Percentiles rank a stretch among this genome's conserved stretches.
These are phyloP conservation scores for Lentinula boryana DNA, from an alignment of 768 basidiomycete species.

Conservation along the genomic window DNA sequence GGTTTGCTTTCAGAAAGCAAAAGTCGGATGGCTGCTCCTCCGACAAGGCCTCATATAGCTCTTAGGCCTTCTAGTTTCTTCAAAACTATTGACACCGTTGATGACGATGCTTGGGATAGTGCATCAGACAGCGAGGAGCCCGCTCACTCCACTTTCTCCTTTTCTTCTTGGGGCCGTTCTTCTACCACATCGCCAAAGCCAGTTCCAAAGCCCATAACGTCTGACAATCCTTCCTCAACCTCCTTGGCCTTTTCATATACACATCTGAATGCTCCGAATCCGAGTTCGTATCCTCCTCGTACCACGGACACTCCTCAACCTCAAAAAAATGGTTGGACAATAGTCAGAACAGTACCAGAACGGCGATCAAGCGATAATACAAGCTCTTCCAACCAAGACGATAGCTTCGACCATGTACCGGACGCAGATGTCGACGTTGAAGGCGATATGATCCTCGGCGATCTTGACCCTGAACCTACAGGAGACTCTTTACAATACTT, in stretches of 20 bases:
- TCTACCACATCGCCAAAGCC: constrained; percentile 45
- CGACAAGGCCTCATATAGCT: constrained; percentile 68
- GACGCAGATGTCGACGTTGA: constrained; percentile 52
- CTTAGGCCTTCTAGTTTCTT: constrained; percentile 48
- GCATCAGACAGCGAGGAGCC: constrained; percentile 73
- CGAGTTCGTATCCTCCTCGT: constrained; percentile 68
- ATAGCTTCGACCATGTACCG: constrained; percentile 10
- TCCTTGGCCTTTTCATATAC: constrained; percentile 79
- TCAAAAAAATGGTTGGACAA: constrained; percentile 70
- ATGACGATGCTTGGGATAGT: constrained; percentile 86
- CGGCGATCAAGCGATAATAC: constrained; percentile 5
- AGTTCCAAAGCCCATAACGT: constrained; percentile 43
- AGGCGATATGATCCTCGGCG: constrained; percentile 70
- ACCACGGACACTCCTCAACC: constrained; percentile 30
- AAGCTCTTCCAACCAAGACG: constrained; percentile 5
- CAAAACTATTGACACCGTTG: constrained; percentile 58
- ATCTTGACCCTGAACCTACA: constrained; percentile 55
- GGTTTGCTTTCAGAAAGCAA: neutral
- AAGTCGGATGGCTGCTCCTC: constrained; percentile 47
- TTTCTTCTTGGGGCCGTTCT: constrained; percentile 38
- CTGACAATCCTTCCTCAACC: constrained; percentile 51
- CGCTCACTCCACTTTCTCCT: constrained; percentile 45
- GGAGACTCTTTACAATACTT: constrained; percentile 19
- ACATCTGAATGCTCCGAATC: constrained; percentile 67
- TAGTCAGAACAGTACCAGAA: constrained; percentile 41